Evolutionary conservation across 176 grass and related monocot species (phyloP), one percentile per base, ranked within the genome.

Genomic region (Triticum timopheevii): DNA sequence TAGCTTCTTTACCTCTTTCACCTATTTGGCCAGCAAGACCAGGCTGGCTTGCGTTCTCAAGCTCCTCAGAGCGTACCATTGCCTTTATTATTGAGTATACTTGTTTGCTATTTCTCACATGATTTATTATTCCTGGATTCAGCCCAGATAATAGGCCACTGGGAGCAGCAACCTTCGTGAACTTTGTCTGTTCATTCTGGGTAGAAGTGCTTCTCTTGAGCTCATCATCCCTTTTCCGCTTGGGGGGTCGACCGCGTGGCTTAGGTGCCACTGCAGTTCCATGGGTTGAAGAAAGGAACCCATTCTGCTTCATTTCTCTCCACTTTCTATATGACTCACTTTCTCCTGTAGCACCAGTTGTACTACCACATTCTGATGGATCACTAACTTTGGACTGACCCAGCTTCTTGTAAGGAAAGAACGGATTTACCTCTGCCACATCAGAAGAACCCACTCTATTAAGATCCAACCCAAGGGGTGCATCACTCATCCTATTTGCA

Each of bases 251-350:
- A 24, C 90, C 88, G 17, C 84, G 88, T 27, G 93, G 89, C 84
- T 79, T 94, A 84, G 90, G 82, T 12, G 77, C 58, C 54, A 88
- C n/a, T 76, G 34, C 84, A 79, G 80, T 88, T 83, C 77, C 85
- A 64, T 94, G 97, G n/a, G 88, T 87, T 70, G 86, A 91, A 80
- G 97, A 99, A 83, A 96, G 92, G 83, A 99, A 99, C 2, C 94
- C 97, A 91, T 99, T 99, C 93, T 93, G 88, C 83, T 96, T 94
- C 97, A 99, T 99, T 88, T 99, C 86, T 85, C 92, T 96, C 97
- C 92, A 94, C 71, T 91, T 92, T 83, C 88, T 96, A 20, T 96
- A 77, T 0, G 92, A 90, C 74, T 92, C 93, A 7, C 92, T 98
- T 77, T 91, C 90, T 86, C 78, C 90, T 42, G 69, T 16, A 76